Conservation (phyloP, 345 rosid species). For the Hypericum androsaemum region DNA sequence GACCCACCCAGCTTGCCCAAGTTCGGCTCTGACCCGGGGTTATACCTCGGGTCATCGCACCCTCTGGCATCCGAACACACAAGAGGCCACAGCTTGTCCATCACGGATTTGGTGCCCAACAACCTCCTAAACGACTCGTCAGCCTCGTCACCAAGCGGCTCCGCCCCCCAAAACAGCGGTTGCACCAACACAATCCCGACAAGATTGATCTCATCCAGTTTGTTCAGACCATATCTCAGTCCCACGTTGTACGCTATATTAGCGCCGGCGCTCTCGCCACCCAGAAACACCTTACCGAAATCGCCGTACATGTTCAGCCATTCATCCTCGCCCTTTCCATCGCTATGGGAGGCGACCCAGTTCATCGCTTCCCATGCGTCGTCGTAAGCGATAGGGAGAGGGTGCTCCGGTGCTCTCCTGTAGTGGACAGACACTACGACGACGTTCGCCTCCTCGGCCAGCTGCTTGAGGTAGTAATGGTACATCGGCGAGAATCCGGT, state of each 20-base stretch:
- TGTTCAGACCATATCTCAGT: too few relatives aligned
- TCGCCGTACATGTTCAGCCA: constrained; percentile 43
- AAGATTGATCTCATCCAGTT: too few relatives aligned
- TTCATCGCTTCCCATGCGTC: constrained; percentile 38
- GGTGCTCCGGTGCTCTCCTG: constrained; percentile 49
- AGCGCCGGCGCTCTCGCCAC: constrained; percentile 55
- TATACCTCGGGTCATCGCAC: constrained; percentile 28
- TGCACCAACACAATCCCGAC: too few relatives aligned
- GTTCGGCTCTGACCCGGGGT: constrained; percentile 39
- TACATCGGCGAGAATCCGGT: constrained; percentile 51
- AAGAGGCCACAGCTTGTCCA: constrained; percentile 2
- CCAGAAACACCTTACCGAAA: constrained; percentile 38
- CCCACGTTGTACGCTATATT: constrained; percentile 36
- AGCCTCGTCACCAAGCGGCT: too few relatives aligned
- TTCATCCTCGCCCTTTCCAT: constrained; percentile 19
- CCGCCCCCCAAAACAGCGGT: too few relatives aligned
- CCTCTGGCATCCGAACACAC: constrained; percentile 29
- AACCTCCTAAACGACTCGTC: too few relatives aligned
- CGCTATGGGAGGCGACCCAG: constrained; percentile 45
- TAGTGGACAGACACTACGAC: constrained; percentile 43
- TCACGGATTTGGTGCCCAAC: too few relatives aligned
- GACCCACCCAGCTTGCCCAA: constrained; percentile 51
- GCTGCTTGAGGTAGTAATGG: constrained; percentile 45
- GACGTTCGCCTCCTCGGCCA: constrained; percentile 34
- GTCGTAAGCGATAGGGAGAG: constrained; percentile 47